A percentile compares a stretch with the other conserved stretches of the same genome.
Conservation (phyloP, 345 rosid genomes). For the Punica granatum region DNA sequence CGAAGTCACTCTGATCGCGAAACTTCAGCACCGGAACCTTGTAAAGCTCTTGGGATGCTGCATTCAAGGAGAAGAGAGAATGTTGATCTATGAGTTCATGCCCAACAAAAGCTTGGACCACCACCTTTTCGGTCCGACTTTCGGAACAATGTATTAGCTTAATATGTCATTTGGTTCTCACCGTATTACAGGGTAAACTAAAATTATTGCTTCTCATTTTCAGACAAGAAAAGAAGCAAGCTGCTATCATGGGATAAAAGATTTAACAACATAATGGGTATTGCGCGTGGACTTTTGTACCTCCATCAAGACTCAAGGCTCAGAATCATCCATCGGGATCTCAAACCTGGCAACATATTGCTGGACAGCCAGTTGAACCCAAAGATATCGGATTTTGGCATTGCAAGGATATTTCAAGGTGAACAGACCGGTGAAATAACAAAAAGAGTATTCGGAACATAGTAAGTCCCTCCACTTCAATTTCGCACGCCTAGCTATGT, state of each 20-base stretch:
- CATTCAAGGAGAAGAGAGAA: constrained; percentile 39
- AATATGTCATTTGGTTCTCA: background rate
- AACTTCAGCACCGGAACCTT: constrained; percentile 67
- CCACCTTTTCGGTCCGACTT: constrained; percentile 39
- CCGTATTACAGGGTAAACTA: background rate
- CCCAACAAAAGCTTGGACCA: constrained; percentile 57
- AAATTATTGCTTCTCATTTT: background rate
- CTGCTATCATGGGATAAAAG: constrained; percentile 6
- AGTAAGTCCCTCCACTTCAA: constrained; percentile 7
- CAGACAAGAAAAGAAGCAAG: background rate
- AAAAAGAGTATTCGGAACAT: constrained; percentile 11
- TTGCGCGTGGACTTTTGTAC: constrained; percentile 13
- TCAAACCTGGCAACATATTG: constrained; percentile 11
- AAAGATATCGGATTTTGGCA: constrained; percentile 15
- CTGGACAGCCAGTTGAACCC: constrained; percentile 12
- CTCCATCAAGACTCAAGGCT: constrained; percentile 16
- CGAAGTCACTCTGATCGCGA: constrained; percentile 28
- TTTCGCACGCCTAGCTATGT: background rate
- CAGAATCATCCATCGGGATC: constrained; percentile 12
- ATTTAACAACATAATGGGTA: constrained; percentile 2
- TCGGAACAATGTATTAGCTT: constrained; percentile 2
- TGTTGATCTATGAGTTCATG: constrained; percentile 57
- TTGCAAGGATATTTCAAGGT: constrained; percentile 6
- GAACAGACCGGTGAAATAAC: constrained; percentile 9
- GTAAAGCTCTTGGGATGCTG: constrained; percentile 66